Percentiles rank a stretch among this genome's conserved stretches.
phyloP scores from a whole-genome alignment of 352 stramenopile genomes.

The Phytophthora litchii region DNA sequence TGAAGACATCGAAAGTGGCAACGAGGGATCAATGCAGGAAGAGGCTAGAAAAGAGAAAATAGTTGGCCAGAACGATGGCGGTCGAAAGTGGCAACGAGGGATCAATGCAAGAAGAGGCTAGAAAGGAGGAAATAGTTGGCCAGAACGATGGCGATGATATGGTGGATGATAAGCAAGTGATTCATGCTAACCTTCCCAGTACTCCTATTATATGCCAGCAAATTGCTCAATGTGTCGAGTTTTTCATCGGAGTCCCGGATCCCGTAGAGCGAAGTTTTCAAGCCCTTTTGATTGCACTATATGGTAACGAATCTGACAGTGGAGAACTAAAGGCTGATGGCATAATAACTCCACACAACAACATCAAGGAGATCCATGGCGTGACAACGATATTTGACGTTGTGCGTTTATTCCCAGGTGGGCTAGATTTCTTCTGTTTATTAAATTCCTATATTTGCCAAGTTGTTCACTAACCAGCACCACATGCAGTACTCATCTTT shows the following conservation, averaged over 20 bases:
- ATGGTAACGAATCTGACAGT: conserved; percentile 11
- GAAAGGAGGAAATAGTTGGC: not conserved
- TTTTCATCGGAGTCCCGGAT: conserved; percentile 50
- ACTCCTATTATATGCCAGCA: conserved; percentile 24
- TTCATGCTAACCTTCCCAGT: not conserved
- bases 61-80: not conserved
- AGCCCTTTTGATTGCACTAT: conserved; percentile 29
- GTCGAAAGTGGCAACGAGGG: conserved; percentile 10
- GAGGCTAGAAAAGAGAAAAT: conserved; percentile 3
- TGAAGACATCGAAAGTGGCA: conserved; percentile 7
- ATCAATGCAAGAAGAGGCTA: conserved; percentile 7
- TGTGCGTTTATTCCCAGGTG: conserved; percentile 65
- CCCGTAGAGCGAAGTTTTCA: conserved; percentile 29
- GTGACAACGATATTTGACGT: conserved; percentile 43
- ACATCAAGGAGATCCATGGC: conserved; percentile 38
- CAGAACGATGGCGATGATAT: not conserved
- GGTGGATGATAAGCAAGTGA: conserved; percentile 1
- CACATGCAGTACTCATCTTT: conserved; percentile 57
- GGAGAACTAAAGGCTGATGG: not conserved
- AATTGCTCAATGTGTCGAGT: conserved; percentile 47
- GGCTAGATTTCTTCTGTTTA: not conserved
- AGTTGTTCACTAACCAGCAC: not conserved
- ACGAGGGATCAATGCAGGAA: conserved; percentile 9
- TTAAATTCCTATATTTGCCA: not conserved
- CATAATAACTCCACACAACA: not conserved